phyloP scores from a whole-genome alignment of 768 basidiomycete genomes.

The Phaeotremella fagi region DNA sequence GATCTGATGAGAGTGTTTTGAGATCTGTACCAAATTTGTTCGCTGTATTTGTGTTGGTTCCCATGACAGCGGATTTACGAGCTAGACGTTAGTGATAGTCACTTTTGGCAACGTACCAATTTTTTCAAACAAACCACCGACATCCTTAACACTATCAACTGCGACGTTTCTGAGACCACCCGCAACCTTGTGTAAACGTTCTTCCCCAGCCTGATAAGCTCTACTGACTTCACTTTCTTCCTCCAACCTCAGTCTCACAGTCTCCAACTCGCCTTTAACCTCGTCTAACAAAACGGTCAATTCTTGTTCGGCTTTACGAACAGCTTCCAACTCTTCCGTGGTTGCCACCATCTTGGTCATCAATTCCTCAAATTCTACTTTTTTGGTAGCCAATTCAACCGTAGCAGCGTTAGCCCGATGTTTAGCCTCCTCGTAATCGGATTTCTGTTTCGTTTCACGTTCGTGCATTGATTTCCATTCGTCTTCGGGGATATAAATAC shows the following conservation, averaged over 20 bases:
- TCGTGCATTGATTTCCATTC: constrained; percentile 75
- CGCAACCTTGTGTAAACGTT: constrained; percentile 66
- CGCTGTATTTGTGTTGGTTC: constrained; percentile 64
- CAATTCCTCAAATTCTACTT: constrained; percentile 89
- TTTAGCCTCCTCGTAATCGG: constrained; percentile 74
- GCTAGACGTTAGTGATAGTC: constrained; percentile 52
- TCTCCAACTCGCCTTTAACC: constrained; percentile 59
- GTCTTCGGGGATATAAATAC: constrained; percentile 87
- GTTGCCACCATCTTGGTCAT: constrained; percentile 68
- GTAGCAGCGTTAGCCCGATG: constrained; percentile 79
- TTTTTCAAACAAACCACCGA: constrained; percentile 70
- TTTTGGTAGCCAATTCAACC: constrained; percentile 65
- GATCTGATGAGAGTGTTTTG: constrained; percentile 54
- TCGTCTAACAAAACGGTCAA: constrained; percentile 58
- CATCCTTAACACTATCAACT: constrained; percentile 65
- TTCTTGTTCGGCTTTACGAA: constrained; percentile 32
- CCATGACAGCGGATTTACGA: constrained; percentile 64
- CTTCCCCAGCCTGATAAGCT: constrained; percentile 72
- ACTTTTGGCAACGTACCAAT: constrained; percentile 57
- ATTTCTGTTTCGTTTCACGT: constrained; percentile 71
- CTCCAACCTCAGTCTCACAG: constrained; percentile 60
- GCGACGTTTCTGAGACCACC: constrained; percentile 61
- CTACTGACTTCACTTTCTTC: constrained; percentile 74
- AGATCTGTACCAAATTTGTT: constrained; percentile 61
- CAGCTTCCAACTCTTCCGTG: constrained; percentile 66